Evolutionary conservation across 495 filamentous ascomycete species (phyloP).

Genomic region (Xanthoparmelia taractica): DNA sequence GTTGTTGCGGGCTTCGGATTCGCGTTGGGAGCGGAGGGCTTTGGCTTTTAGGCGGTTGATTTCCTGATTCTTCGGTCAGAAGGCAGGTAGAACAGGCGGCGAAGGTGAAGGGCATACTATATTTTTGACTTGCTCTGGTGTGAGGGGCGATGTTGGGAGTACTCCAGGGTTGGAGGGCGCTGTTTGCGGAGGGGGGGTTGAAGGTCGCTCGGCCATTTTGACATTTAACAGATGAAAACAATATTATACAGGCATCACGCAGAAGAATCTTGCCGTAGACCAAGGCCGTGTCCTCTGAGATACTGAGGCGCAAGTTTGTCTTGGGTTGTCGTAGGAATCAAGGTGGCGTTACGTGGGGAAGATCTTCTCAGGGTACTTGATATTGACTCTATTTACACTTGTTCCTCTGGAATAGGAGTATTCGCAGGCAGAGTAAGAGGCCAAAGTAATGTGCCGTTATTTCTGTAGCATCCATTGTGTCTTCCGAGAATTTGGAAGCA

Average conservation of each 20-base stretch:
- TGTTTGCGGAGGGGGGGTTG: constrained; percentile 52
- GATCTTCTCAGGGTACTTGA: background rate
- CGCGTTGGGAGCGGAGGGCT: constrained; percentile 65
- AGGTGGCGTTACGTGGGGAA: background rate
- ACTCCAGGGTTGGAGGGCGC: constrained; percentile 34
- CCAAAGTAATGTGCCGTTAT: too few relatives aligned
- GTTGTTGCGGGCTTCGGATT: constrained; percentile 39
- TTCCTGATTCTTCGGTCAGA: constrained; percentile 50
- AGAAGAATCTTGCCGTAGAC: background rate
- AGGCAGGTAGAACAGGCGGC: background rate
- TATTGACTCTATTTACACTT: background rate
- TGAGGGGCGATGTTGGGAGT: constrained; percentile 49
- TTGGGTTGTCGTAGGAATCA: background rate
- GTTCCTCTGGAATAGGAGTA: background rate
- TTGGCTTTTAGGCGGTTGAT: constrained; percentile 86
- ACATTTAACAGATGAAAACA: too few relatives aligned
- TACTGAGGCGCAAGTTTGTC: background rate
- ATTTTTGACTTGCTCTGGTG: constrained; percentile 64
- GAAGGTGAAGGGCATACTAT: constrained; percentile 44
- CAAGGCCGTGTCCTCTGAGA: background rate
- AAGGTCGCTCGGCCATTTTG: constrained; percentile 37
- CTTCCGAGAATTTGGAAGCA: background rate
- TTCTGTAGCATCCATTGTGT: background rate
- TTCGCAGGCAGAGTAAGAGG: background rate
- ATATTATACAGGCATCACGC: background rate